These are phyloP conservation scores for Boletus hoseneyae DNA, from an alignment of 1,284 basidiomycete genomes.

Conservation along the genomic window DNA sequence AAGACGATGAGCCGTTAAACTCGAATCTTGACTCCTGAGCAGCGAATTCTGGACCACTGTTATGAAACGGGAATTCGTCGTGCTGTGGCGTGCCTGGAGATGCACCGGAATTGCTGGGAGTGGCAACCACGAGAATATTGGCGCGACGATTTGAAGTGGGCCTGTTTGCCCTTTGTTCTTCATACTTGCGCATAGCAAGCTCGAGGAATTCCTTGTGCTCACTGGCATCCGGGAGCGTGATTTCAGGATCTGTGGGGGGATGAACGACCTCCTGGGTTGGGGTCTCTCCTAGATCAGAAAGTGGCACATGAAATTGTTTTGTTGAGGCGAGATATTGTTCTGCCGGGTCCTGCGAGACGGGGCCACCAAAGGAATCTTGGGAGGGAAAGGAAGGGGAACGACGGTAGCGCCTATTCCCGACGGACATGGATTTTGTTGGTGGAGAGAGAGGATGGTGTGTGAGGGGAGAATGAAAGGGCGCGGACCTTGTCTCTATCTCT, in stretches of 20 bases:
- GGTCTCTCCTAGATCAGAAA: constrained; percentile 50
- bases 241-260: constrained; percentile 19
- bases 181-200: constrained; percentile 28
- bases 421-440: constrained; percentile 25
- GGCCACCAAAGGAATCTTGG: constrained; percentile 61
- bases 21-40: constrained; percentile 22
- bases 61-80: constrained; percentile 12
- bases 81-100: constrained; percentile 20
- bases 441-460: constrained; percentile 12
- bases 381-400: constrained; percentile 41
- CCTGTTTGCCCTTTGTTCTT: constrained; percentile 19
- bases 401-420: constrained; percentile 16
- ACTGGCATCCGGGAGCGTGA: constrained; percentile 25
- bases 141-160: constrained; percentile 15
- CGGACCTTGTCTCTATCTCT: constrained; percentile 29
- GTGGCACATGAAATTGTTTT: constrained; percentile 52
- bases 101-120: constrained; percentile 39
- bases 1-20: constrained; percentile 30
- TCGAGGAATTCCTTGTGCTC: constrained; percentile 25
- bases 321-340: constrained; percentile 46
- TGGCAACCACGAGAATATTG: constrained; percentile 43
- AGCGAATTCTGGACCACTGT: constrained; percentile 3
- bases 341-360: constrained; percentile 44
- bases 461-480: constrained; percentile 31
- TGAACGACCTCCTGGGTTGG: constrained; percentile 28